A percentile compares a stretch with the other conserved stretches of the same genome.
phyloP scores from a whole-genome alignment of 2,329 filamentous ascomycete genomes.

The Hymenoscyphus albidus region DNA sequence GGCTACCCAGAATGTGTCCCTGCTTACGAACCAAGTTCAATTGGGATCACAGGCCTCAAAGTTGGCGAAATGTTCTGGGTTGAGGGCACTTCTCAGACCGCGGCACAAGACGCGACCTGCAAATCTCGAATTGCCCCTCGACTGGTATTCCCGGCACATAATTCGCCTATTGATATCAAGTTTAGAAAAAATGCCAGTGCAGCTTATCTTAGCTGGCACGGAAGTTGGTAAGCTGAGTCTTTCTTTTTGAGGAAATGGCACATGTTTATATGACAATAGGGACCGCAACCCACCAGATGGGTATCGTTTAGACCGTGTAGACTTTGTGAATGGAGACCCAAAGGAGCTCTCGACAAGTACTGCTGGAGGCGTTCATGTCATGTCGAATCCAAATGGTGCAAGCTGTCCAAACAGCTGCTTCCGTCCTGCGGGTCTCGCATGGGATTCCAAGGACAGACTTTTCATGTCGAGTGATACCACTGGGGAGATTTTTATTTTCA shows the following conservation, averaged over 20 bases:
- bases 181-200: conserved; percentile 56
- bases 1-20: conserved; percentile 70
- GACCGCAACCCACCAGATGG: conserved; percentile 47
- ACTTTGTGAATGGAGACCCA: conserved; percentile 44
- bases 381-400: conserved; percentile 51
- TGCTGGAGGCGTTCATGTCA: conserved; percentile 43
- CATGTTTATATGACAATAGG: conserved; percentile 37
- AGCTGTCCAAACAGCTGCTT: conserved; percentile 57
- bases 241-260: neutral
- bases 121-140: conserved; percentile 46
- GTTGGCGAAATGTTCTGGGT: conserved; percentile 49
- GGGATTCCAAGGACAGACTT: conserved; percentile 36
- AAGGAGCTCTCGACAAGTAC: conserved; percentile 22
- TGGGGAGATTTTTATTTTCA: conserved; percentile 58
- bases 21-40: conserved; percentile 55
- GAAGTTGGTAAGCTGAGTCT: conserved; percentile 17
- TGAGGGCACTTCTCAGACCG: conserved; percentile 32
- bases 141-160: conserved; percentile 62
- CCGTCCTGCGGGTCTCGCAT: conserved; percentile 57
- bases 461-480: conserved; percentile 24
- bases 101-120: conserved; percentile 44
- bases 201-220: conserved; percentile 57
- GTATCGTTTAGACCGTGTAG: conserved; percentile 43
- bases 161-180: conserved; percentile 67
- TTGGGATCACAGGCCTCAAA: conserved; percentile 40